These are phyloP conservation scores for Spizellomyces sp. DNA, from an alignment of 192 early-diverging fungal species.

Conservation along the genomic window DNA sequence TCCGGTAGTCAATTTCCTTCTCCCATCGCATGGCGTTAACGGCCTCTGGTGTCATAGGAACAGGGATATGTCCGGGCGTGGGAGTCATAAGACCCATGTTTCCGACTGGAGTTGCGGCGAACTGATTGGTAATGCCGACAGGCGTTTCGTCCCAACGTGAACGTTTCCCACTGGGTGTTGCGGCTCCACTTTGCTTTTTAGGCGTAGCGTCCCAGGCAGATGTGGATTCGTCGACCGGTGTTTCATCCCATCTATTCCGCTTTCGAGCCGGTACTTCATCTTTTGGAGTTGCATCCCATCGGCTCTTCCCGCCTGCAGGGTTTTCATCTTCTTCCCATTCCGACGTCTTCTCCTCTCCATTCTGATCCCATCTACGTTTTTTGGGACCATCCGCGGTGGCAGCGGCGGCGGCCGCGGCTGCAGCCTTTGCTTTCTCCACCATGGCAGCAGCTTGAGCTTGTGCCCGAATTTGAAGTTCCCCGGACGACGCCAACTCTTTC, in stretches of 20 bases:
- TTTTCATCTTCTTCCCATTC: constrained; percentile 62
- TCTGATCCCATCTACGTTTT: constrained; percentile 85
- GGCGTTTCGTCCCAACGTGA: constrained; percentile 98
- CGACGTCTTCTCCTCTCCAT: constrained; percentile 38
- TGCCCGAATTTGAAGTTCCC: constrained; percentile 71
- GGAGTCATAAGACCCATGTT: constrained; percentile 78
- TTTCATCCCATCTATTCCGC: constrained; percentile 80
- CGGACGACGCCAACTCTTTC: constrained; percentile 74
- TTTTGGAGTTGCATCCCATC: constrained; percentile 83
- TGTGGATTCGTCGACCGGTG: constrained; percentile 62
- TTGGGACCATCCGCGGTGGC: constrained; percentile 39
- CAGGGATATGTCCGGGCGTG: constrained; percentile 59
- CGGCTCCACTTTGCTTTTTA: constrained; percentile 29
- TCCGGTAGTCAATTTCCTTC: constrained; percentile 83
- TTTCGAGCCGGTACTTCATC: constrained; percentile 48
- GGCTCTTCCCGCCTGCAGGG: constrained; percentile 6
- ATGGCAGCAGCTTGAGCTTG: constrained; percentile 36
- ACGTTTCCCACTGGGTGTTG: constrained; percentile 67
- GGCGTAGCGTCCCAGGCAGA: constrained; percentile 75
- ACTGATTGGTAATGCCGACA: constrained; percentile 57
- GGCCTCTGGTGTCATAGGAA: constrained; percentile 85
- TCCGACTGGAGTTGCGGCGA: constrained; percentile 80
- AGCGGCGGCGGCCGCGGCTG: constrained; percentile 44
- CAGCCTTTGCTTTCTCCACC: constrained; percentile 40
- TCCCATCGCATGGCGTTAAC: constrained; percentile 72